phyloP scores from a whole-genome alignment of 2,329 filamentous ascomycete genomes.

The Calonectria hongkongensis region DNA sequence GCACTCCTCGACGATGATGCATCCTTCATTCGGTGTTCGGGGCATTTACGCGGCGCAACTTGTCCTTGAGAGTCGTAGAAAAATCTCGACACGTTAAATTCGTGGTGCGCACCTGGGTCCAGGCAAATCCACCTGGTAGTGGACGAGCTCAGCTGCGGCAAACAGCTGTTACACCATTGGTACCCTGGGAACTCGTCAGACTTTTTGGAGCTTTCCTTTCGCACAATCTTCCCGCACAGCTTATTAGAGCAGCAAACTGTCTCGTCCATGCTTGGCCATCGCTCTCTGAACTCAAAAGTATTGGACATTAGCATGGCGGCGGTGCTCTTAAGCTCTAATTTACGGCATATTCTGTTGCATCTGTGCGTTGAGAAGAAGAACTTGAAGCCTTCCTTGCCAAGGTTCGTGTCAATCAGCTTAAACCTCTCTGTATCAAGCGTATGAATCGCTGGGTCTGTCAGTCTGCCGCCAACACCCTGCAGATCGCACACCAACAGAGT shows the following conservation, averaged over 20 bases:
- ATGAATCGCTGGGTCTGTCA: slow-evolving; percentile 1
- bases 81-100: neutral
- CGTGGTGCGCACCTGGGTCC: neutral
- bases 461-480: slow-evolving; percentile 1
- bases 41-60: neutral
- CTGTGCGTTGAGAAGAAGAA: neutral
- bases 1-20: neutral
- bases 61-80: slow-evolving; percentile 12
- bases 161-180: neutral
- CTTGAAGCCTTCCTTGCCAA: slow-evolving; percentile 10
- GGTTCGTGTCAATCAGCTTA: neutral
- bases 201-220: neutral
- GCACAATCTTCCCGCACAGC: slow-evolving; percentile 60
- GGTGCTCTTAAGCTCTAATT: slow-evolving; percentile 5
- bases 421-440: neutral
- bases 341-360: neutral
- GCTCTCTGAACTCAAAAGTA: slow-evolving; percentile 41
- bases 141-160: neutral
- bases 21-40: neutral
- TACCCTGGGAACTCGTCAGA: neutral
- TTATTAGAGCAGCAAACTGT: slow-evolving; percentile 63
- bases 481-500: neutral
- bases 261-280: slow-evolving; percentile 57
- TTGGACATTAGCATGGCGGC: neutral
- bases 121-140: neutral